Evolutionary conservation across 2,329 filamentous ascomycete species (phyloP), one percentile per base, ranked within the genome.

Genomic region (Talaromyces piceae): DNA sequence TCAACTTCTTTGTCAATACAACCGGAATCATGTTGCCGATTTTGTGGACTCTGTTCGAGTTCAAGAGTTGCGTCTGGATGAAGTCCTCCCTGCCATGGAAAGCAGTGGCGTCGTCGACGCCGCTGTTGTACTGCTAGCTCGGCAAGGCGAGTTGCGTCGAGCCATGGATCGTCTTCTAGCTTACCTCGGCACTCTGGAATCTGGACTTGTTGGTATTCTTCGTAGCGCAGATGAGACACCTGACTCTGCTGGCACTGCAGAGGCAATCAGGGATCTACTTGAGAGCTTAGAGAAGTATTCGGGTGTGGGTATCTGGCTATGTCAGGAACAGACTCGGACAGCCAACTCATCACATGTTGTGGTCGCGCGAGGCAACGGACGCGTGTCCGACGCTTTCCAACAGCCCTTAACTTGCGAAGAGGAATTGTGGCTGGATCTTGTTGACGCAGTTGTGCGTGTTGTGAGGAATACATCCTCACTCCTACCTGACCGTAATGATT

Each of bases 231-330:
- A 74, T 4, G 77, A 82, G 1, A 77, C 78, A 25, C 75, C 76
- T 1, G 78, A 85, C 51, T 72, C 77, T 1, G 68, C 73, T 1
- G 78, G 77, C 45, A 77, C 84, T 2, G 79, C 83, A 53, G 81
- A 85, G 56, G 80, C 86, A 0, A 81, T 86, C 0, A 80, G 86
- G 51, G 86, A 91, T 51, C 76, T 95, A 1, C 76, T 95, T 3
- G 80, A 82, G 52, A 83, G 86, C 0, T 73, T 98, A 16, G 84
- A 94, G 55, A 96, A 95, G 65, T 97, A 95, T 68, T 83, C 86
- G 1, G 85, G 90, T 57, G 88, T 98, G 1, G 93, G 94, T 12
- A 91, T 95, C 47, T 98, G 93, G 93, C 75, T 98, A 11, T 97
- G 93, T 60, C 88, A 94, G 68, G 83, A 86, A 1, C 89, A 95